Evolutionary conservation across 1,284 basidiomycete species (phyloP).

Genomic region (Fomitopsis palustris): DNA sequence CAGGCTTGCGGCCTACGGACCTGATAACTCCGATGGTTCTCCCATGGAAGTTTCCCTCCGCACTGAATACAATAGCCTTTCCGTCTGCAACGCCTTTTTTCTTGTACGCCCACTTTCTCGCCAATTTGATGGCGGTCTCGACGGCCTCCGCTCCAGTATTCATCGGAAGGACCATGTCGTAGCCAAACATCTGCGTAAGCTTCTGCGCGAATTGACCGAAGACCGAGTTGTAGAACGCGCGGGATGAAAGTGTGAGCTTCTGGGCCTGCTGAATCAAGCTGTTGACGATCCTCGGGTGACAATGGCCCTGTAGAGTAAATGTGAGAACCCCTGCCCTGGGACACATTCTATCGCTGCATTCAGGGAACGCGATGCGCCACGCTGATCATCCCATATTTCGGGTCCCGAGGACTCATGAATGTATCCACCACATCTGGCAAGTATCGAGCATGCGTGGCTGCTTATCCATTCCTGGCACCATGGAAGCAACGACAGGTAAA

Average conservation of each 20-base stretch:
- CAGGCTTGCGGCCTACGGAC: conserved; percentile 31
- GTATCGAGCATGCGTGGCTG: not conserved
- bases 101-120: conserved; percentile 91
- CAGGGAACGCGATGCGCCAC: not conserved
- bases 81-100: conserved; percentile 84
- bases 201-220: conserved; percentile 89
- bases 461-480: not conserved
- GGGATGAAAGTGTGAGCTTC: conserved; percentile 89
- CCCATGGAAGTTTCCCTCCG: conserved; percentile 94
- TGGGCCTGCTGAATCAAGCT: conserved; percentile 85
- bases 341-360: not conserved
- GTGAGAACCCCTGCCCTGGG: not conserved
- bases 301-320: conserved; percentile 62
- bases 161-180: conserved; percentile 98
- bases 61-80: conserved; percentile 86
- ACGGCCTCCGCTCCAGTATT: conserved; percentile 99
- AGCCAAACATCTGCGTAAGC: conserved; percentile 83
- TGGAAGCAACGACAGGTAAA: not conserved
- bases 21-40: conserved; percentile 88
- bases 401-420: not conserved
- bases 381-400: not conserved
- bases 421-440: not conserved
- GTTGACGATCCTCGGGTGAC: conserved; percentile 87
- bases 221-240: conserved; percentile 94
- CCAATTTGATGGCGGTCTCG: conserved; percentile 84